phyloP scores from a whole-genome alignment of 352 stramenopile species.

The Globisporangium ultimum region DNA sequence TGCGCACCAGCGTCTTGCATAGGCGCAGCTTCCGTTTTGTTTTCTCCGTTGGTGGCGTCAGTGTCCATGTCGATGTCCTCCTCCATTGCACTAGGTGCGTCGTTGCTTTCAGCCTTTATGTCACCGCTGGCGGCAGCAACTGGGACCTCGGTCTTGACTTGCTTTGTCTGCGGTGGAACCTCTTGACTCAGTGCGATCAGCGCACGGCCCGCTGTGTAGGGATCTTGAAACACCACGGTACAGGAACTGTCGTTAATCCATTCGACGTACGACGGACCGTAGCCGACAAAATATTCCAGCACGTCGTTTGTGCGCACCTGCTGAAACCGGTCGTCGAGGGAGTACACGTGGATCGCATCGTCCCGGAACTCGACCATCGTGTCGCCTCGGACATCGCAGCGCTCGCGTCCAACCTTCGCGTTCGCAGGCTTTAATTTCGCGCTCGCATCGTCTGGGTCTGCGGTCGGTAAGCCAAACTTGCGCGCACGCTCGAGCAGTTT shows the following conservation, averaged over 20 bases:
- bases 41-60: conserved; percentile 14
- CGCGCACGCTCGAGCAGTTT: conserved; percentile 61
- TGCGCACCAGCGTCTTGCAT: conserved; percentile 8
- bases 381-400: conserved; percentile 50
- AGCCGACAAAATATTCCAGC: conserved; percentile 74
- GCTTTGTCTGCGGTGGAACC: conserved; percentile 45
- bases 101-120: too few relatives aligned
- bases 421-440: conserved; percentile 34
- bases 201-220: conserved; percentile 59
- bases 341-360: conserved; percentile 84
- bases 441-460: conserved; percentile 30
- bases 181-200: conserved; percentile 53
- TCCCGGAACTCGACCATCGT: conserved; percentile 36
- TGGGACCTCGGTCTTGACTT: conserved; percentile 17
- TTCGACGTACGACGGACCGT: conserved; percentile 82
- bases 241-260: conserved; percentile 87
- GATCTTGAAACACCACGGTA: conserved; percentile 80
- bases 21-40: conserved; percentile 22
- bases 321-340: conserved; percentile 74
- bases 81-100: not conserved
- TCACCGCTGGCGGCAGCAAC: conserved; percentile 6
- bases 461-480: conserved; percentile 62
- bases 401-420: conserved; percentile 56
- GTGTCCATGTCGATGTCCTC: conserved; percentile 66
- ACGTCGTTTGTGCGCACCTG: conserved; percentile 79